phyloP scores from a whole-genome alignment of 176 grass and related monocot genomes.

The Ananas comosus region DNA sequence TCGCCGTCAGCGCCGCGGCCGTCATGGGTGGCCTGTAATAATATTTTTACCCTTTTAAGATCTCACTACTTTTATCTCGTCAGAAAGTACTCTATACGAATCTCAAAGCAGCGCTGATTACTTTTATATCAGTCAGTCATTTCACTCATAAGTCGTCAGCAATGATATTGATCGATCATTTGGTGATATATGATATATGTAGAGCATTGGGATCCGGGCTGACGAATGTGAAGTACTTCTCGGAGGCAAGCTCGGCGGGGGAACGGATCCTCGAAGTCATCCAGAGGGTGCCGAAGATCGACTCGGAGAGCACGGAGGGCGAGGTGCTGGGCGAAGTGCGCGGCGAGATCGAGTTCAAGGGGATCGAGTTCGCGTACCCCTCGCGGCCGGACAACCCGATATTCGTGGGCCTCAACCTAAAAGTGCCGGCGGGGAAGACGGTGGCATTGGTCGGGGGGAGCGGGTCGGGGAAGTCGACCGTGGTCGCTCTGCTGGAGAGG shows the following conservation, averaged over 20 bases:
- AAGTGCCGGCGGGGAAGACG: constrained; percentile 66
- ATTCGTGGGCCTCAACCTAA: constrained; percentile 70
- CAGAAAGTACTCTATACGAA: neutral
- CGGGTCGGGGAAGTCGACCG: constrained; percentile 87
- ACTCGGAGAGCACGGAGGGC: constrained; percentile 59
- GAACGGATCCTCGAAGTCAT: constrained; percentile 63
- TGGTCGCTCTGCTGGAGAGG: constrained; percentile 80
- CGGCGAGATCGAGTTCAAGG: constrained; percentile 76
- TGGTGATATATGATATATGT: neutral
- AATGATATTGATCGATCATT: no score
- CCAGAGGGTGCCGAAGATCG: constrained; percentile 70
- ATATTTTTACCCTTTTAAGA: neutral
- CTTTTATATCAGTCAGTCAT: no score
- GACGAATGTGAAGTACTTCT: constrained; percentile 86
- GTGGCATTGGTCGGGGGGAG: constrained; percentile 75
- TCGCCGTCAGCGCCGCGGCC: constrained; percentile 53
- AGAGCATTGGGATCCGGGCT: constrained; percentile 80
- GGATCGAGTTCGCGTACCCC: constrained; percentile 75
- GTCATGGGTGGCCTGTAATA: constrained; percentile 71
- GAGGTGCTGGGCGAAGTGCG: constrained; percentile 51
- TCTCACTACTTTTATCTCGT: neutral
- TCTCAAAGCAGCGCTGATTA: no score
- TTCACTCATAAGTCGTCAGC: no score
- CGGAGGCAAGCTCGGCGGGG: constrained; percentile 71
- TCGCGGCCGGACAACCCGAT: constrained; percentile 70